Evolutionary conservation across 345 rosid species (phyloP), one percentile per base, ranked within the genome.

Genomic region (Carallia brachiata): DNA sequence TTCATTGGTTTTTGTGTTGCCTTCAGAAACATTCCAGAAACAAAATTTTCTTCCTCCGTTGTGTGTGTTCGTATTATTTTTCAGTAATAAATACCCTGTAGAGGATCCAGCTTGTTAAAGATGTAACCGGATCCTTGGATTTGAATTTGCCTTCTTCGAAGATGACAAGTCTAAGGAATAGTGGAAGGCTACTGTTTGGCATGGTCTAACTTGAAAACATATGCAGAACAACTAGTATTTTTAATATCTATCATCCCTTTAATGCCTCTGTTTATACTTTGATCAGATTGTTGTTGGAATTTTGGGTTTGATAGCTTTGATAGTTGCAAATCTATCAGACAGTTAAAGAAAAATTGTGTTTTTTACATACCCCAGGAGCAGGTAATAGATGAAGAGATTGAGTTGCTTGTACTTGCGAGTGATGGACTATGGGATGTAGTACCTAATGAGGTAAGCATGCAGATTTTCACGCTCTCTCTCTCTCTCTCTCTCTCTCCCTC

Each of bases 361-460:
- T 64, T 13, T 6, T 39, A 10, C 48, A 0, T 44, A 13, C 50
- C 75, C 78, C 87, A 96, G 99, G 98, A 92, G 54, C 80, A 76
- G 78, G 87, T 83, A 79, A 67, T 96, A 67, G 90, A 88, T 70
- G 81, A 88, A 62, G 97, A 89, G 65, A 68, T 87, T 6, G 97
- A 92, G 73, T 72, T 89, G 70, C 96, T 96, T 63, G 97, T 96
- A 65, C 91, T 96, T 70, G 98, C 98, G 52, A 96, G 96, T 76
- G 99, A 92, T 78, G 99, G 99, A 71, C 72, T 92, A 60, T 92
- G 99, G 99, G 98, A 96, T 80, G 99, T 92, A 9, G 90, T 96
- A 13, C 94, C 90, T 18, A 92, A 96, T 78, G 97, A 90, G 85
- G 99, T 89, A 84, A 3, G 72, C 48, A 19, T 50, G 9, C 53